Evolutionary conservation across 2,329 filamentous ascomycete genomes (phyloP).

Genomic region (Aspergillus intermedius): DNA sequence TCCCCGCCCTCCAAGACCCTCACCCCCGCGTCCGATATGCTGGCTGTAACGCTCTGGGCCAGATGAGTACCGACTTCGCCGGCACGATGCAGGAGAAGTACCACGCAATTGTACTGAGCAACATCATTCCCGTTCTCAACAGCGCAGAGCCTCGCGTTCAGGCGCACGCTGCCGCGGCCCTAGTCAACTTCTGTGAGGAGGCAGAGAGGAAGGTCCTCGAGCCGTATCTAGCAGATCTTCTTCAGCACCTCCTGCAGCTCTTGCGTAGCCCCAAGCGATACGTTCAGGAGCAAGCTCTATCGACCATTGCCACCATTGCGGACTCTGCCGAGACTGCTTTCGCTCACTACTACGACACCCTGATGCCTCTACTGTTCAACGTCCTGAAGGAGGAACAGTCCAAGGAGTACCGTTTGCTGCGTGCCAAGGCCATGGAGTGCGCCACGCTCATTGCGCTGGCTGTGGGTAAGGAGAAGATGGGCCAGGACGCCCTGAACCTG

Average conservation of each 20-base stretch:
- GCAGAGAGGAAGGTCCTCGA: conserved; percentile 87
- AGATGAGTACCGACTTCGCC: conserved; percentile 99
- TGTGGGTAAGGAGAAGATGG: conserved; percentile 88
- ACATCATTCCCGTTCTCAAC: conserved; percentile 86
- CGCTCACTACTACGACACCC: conserved; percentile 85
- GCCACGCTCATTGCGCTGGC: conserved; percentile 89
- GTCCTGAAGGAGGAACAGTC: conserved; percentile 85
- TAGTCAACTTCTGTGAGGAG: conserved; percentile 99
- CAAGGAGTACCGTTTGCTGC: conserved; percentile 83
- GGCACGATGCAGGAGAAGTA: conserved; percentile 97
- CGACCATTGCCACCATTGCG: conserved; percentile 97
- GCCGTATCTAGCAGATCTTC: conserved; percentile 82
- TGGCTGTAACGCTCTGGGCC: conserved; percentile 94
- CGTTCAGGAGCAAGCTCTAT: conserved; percentile 94
- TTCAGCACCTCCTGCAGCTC: conserved; percentile 78
- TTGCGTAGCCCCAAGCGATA: conserved; percentile 90
- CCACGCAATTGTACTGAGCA: conserved; percentile 76
- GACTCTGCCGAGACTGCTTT: conserved; percentile 95
- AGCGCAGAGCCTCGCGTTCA: conserved; percentile 90
- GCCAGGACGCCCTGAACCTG: conserved; percentile 75
- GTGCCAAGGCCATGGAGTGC: conserved; percentile 98
- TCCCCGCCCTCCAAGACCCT: conserved; percentile 79
- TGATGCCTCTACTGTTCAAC: conserved; percentile 91
- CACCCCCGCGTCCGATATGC: conserved; percentile 96
- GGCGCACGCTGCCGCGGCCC: conserved; percentile 91